Evolutionary conservation across 164 flowering plant species (phyloP).

Genomic region (Aristolochia fimbriata): DNA sequence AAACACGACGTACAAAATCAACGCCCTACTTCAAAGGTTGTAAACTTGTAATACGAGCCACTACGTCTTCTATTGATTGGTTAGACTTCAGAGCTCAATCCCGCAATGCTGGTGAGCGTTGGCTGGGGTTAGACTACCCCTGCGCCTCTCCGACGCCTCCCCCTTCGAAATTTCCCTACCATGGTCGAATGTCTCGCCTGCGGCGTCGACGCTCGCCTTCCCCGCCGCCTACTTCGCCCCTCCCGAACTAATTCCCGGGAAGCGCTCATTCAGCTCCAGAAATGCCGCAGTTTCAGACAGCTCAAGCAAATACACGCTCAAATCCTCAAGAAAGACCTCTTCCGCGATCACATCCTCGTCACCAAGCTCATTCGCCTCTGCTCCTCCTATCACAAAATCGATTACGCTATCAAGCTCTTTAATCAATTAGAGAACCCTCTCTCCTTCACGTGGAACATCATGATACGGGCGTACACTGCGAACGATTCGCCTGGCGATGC

Average conservation of each 20-base stretch:
- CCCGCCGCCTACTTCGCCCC: neutral
- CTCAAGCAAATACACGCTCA: conserved; percentile 48
- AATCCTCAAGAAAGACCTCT: conserved; percentile 28
- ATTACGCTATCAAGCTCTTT: conserved; percentile 34
- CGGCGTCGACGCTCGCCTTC: neutral
- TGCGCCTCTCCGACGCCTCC: neutral
- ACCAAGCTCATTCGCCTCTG: conserved; percentile 34
- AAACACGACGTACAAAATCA: too few relatives aligned
- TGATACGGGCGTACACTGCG: conserved; percentile 36
- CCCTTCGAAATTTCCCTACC: neutral
- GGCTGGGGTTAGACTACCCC: neutral
- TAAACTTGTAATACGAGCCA: too few relatives aligned
- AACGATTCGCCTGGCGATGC: conserved; percentile 26
- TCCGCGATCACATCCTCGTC: conserved; percentile 21
- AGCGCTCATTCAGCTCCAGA: conserved; percentile 15
- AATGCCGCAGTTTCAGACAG: conserved; percentile 27
- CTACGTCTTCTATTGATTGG: too few relatives aligned
- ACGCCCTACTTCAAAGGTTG: too few relatives aligned
- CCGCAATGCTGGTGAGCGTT: too few relatives aligned
- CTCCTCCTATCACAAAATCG: conserved; percentile 20
- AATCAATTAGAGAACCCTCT: conserved; percentile 25
- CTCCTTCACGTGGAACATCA: conserved; percentile 49
- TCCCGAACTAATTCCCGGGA: conserved; percentile 1
- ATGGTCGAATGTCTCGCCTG: neutral
- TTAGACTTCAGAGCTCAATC: too few relatives aligned